phyloP scores from a whole-genome alignment of 2,329 filamentous ascomycete genomes.

The Arthrobotrys entomopaga region DNA sequence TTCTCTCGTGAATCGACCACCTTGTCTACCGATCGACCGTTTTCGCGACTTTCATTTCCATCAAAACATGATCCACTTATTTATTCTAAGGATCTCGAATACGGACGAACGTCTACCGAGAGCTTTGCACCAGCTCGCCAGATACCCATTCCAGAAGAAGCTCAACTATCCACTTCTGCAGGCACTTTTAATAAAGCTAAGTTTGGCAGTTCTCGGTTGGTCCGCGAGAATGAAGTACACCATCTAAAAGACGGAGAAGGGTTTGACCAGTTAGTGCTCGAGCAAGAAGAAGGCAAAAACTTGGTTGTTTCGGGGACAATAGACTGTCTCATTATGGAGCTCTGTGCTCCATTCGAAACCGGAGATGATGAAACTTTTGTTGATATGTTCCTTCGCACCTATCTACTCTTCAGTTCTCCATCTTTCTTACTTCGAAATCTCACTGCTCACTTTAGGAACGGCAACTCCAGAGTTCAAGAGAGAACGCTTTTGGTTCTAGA shows the following conservation, averaged over 20 bases:
- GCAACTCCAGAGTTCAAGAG: conserved; percentile 40
- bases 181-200: conserved; percentile 42
- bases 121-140: conserved; percentile 45
- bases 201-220: conserved; percentile 36
- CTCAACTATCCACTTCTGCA: conserved; percentile 44
- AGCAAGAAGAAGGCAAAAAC: conserved; percentile 50
- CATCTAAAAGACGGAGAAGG: conserved; percentile 52
- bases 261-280: conserved; percentile 50
- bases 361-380: conserved; percentile 44
- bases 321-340: conserved; percentile 47
- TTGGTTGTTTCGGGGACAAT: conserved; percentile 52
- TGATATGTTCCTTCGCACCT: conserved; percentile 42
- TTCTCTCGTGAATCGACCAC: conserved; percentile 45
- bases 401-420: conserved; percentile 29
- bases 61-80: conserved; percentile 27
- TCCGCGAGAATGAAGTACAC: conserved; percentile 54
- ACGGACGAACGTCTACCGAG: conserved; percentile 32
- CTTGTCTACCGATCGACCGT: conserved; percentile 27
- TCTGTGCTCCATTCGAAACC: conserved; percentile 50
- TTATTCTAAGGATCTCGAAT: conserved; percentile 34
- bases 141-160: conserved; percentile 50
- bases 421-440: conserved; percentile 29
- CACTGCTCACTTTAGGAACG: conserved; percentile 34
- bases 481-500: conserved; percentile 39
- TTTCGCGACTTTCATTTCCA: conserved; percentile 42